Evolutionary conservation across 441 rosid species (phyloP).

Genomic region (Pelargonium myrrhifolium): DNA sequence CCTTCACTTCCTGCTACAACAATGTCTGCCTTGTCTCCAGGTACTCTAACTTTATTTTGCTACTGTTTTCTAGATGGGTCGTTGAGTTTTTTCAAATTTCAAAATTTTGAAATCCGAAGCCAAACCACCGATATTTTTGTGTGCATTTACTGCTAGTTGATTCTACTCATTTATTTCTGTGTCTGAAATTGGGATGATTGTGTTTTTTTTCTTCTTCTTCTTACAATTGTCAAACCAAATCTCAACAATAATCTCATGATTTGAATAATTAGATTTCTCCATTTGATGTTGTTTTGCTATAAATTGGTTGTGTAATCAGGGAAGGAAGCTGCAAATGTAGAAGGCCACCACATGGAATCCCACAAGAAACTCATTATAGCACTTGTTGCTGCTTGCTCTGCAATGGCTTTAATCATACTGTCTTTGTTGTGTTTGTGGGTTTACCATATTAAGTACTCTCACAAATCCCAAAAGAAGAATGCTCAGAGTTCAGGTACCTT

Average conservation of each 20-base stretch:
- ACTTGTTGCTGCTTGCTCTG: conserved; percentile 47
- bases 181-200: neutral
- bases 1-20: conserved; percentile 30
- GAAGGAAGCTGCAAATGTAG: conserved; percentile 28
- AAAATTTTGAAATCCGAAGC: conserved; percentile 16
- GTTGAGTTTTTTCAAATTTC: conserved; percentile 6
- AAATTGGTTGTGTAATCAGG: conserved; percentile 29
- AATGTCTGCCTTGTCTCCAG: conserved; percentile 62
- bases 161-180: neutral
- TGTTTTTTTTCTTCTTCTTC: neutral
- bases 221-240: neutral
- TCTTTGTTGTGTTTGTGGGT: conserved; percentile 44
- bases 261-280: neutral
- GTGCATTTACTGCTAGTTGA: conserved; percentile 22
- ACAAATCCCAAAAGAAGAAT: conserved; percentile 30
- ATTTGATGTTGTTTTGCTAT: neutral
- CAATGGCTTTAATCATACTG: conserved; percentile 37
- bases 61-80: neutral
- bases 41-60: conserved; percentile 23
- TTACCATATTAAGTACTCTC: conserved; percentile 32
- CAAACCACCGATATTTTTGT: neutral
- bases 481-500: conserved; percentile 44
- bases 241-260: conserved; percentile 4
- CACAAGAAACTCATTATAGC: conserved; percentile 40
- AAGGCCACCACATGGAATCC: conserved; percentile 39